A percentile compares a stretch with the other conserved stretches of the same genome.
These are phyloP conservation scores for Rhynchospora breviuscula DNA, from an alignment of 176 grass and related monocot genomes.

Conservation along the genomic window DNA sequence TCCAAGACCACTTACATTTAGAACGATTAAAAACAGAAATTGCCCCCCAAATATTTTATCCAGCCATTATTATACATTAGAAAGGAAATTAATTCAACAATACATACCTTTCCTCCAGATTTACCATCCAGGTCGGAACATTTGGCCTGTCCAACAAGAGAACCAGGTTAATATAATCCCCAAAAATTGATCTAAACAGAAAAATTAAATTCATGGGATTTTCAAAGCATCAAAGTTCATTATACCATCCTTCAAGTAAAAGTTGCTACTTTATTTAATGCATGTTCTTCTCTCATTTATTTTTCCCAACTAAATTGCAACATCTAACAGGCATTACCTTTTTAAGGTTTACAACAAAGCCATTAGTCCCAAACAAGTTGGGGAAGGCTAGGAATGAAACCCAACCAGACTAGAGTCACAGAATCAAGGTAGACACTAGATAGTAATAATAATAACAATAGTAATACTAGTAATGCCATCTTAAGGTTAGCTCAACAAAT, in stretches of 20 bases:
- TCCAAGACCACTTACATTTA: not conserved
- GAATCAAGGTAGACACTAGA: too few species aligned
- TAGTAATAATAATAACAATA: too few species aligned
- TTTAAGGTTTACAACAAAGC: not conserved
- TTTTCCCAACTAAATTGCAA: not conserved
- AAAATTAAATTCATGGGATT: not conserved
- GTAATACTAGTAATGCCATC: too few species aligned
- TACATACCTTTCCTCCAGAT: slow-evolving; percentile 60
- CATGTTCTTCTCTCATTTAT: not conserved
- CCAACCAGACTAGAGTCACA: too few species aligned
- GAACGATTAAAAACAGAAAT: slow-evolving; percentile 7
- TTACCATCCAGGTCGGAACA: slow-evolving; percentile 63
- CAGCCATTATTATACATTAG: not conserved
- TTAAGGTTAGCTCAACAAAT: not conserved
- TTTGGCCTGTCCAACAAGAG: slow-evolving; percentile 46
- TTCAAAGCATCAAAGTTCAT: not conserved
- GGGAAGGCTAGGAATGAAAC: too few species aligned
- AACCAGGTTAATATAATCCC: slow-evolving; percentile 6
- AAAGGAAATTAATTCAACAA: not conserved
- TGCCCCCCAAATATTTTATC: not conserved
- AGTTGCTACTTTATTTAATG: not conserved
- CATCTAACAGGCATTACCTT: not conserved
- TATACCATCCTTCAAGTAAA: not conserved
- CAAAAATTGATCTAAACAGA: not conserved
- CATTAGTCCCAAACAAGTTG: too few species aligned